Base-by-base conservation (phyloP, 305 asterid genomes). In the Euphrasia arctica region DNA sequence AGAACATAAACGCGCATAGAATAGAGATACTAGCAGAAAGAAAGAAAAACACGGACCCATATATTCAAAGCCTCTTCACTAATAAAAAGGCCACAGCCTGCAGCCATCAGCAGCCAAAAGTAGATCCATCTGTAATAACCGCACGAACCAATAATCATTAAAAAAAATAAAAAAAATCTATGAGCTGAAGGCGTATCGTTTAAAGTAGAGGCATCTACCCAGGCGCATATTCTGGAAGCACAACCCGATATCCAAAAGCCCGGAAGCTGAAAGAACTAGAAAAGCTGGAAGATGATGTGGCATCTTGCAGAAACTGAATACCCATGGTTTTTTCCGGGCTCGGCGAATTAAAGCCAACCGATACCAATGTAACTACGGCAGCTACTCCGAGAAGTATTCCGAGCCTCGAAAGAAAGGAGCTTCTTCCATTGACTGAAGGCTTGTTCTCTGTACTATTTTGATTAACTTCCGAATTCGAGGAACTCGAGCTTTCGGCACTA, bases 101-200 rank as follows among this genome's bases (percentile, higher is more conserved):
- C 96, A 69, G 97, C 95, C 94, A 90, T 87, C 70, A 90, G 80
- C 75, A 90, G 72, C 90, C 96, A 87, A 81, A 90, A 90, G 86
- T 85, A 90, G 69, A 87, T 60, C 97, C 96, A 90, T 74, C 97
- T 87, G 85, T 71, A 77, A 42, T 4, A 31, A 31, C 3, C 34
- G 5, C 34, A 31, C 34, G 34, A 31, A 31, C 34, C 34, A 31
- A 31, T 31, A 31, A 31, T 31, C 34, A 31, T 4, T 18, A 18
- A 18, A 18, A 18, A 18, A 18, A 18, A 18, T 18, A 18, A 18
- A 18, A 18, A 18, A 18, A 18, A 18, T 31, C 43, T n/a, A 70
- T 11, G 57, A 56, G 22, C 22, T 18, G 22, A 18, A 18, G 22
- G 34, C 45, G 58, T 13, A 48, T 22, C 51, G 31, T 9, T 8